Conservation (phyloP, 805 yeast species). For the Suhomyces canberraensis region DNA sequence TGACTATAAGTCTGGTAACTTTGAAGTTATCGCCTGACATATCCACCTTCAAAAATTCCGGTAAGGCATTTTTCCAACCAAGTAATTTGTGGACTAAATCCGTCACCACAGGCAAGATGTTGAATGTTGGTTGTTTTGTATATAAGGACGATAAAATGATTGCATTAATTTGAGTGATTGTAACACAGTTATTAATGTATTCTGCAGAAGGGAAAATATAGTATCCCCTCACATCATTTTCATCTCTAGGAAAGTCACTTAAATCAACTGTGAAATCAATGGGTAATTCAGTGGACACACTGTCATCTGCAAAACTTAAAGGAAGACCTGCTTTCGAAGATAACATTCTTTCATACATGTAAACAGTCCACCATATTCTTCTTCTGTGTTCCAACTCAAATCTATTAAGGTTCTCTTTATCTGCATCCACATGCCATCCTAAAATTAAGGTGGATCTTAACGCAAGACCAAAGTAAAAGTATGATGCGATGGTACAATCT, state of each 20-base stretch:
- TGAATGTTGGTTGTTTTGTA: constrained; percentile 73
- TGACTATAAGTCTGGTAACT: constrained; percentile 65
- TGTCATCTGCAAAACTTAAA: constrained; percentile 72
- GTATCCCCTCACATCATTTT: constrained; percentile 55
- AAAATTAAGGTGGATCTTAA: constrained; percentile 65
- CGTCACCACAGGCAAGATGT: constrained; percentile 70
- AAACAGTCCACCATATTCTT: constrained; percentile 48
- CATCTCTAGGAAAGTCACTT: constrained; percentile 33
- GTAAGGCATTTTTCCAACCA: constrained; percentile 65
- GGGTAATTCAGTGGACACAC: constrained; percentile 76
- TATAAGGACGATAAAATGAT: constrained; percentile 65
- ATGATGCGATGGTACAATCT: constrained; percentile 78
- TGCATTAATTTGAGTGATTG: constrained; percentile 76
- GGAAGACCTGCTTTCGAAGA: constrained; percentile 83
- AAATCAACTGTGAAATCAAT: constrained; percentile 62
- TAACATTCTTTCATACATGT: constrained; percentile 63
- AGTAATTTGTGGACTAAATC: constrained; percentile 64
- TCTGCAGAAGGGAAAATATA: constrained; percentile 79
- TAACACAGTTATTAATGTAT: constrained; percentile 70
- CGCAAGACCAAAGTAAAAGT: constrained; percentile 76
- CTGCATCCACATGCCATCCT: constrained; percentile 83
- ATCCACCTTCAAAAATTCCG: constrained; percentile 63
- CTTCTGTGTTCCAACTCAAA: constrained; percentile 54
- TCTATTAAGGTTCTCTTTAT: constrained; percentile 52
- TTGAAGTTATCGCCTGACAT: constrained; percentile 51